Evolutionary conservation across 1,139 yeast species (phyloP).

Genomic region (Petasospora rhodanensis): DNA sequence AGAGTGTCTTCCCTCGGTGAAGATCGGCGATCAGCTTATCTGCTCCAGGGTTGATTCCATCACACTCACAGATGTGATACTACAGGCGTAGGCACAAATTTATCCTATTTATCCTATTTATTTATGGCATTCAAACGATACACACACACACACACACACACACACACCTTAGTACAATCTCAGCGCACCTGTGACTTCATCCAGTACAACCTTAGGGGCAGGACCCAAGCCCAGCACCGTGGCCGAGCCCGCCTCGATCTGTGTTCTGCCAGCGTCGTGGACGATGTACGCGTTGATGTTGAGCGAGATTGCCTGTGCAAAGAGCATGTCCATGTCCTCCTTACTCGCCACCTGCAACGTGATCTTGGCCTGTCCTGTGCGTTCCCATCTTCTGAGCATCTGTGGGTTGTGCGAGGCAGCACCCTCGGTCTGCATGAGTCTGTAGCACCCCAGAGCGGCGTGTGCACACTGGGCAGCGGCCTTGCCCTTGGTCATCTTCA

Average conservation of each 20-base stretch:
- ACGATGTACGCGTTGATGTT: slow-evolving; percentile 78
- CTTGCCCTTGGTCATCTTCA: slow-evolving; percentile 92
- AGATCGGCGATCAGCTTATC: slow-evolving; percentile 41
- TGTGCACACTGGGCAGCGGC: slow-evolving; percentile 97
- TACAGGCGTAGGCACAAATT: slow-evolving; percentile 3
- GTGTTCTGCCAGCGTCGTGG: slow-evolving; percentile 97
- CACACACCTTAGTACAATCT: slow-evolving; percentile 51
- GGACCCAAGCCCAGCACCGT: slow-evolving; percentile 96
- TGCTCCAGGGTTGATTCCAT: slow-evolving; percentile 38
- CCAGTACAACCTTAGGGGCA: slow-evolving; percentile 82
- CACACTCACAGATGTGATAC: slow-evolving; percentile 4
- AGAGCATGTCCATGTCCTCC: slow-evolving; percentile 73
- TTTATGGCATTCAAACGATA: slow-evolving; percentile 1
- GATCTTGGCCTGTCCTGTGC: slow-evolving; percentile 90
- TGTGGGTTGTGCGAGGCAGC: slow-evolving; percentile 54
- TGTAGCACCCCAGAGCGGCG: slow-evolving; percentile 91
- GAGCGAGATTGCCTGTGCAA: slow-evolving; percentile 74
- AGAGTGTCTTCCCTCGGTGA: slow-evolving; percentile 11
- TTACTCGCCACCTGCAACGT: slow-evolving; percentile 73
- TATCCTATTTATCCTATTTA: not conserved
- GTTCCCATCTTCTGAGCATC: slow-evolving; percentile 74
- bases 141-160: not conserved
- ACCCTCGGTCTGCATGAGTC: slow-evolving; percentile 54
- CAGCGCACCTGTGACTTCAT: slow-evolving; percentile 74
- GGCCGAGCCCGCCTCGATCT: slow-evolving; percentile 90